Evolutionary conservation across 2,329 filamentous ascomycete genomes (phyloP), one percentile per base, ranked within the genome.

Genomic region (Daldinia sp.): DNA sequence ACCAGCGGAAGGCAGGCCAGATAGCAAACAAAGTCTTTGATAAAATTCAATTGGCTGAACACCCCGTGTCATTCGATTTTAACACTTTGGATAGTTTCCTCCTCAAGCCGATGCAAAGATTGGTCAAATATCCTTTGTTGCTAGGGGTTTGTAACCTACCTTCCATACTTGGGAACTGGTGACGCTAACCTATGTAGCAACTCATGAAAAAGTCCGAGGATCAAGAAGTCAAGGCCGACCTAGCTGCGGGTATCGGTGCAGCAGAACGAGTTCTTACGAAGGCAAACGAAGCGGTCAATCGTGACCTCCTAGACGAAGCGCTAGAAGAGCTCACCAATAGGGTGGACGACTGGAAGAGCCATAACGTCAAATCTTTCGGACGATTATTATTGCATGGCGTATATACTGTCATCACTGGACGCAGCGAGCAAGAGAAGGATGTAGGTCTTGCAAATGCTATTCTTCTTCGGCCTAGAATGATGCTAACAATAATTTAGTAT

Each of bases 321-420:
- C 82, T 97, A 8, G 87, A 91, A 63, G 95, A 98, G 62, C 83
- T 99, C 23, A 88, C 90, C 62, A 80, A 80, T 55, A 85, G 95
- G 51, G 94, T 99, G 1, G 95, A 98, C 73, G 95, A 99, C 76
- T 99, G 95, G 95, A 98, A 97, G 78, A 92, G 90, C 53, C 92
- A 98, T 74, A 88, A 90, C 62, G 89, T 97, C 25, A 91, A 96
- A 64, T 87, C 90, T n/a, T 97, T 99, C 72, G 95, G 95, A 37
- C 90, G 93, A 55, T 82, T 99, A 17, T 83, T 99, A 29, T 83
- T 96, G 21, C 92, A 96, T 70, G 95, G 95, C 30, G 91, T 93
- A 27, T 96, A 97, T 77, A 93, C 92, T 0, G 94, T 99, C 37
- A 82, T 97, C 29, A 98, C 96, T 21, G 90, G 90, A 70, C 91